Evolutionary conservation across 257 asterid genomes (phyloP), one percentile per base, ranked within the genome.

Genomic region (Paraleonurus japonicus): DNA sequence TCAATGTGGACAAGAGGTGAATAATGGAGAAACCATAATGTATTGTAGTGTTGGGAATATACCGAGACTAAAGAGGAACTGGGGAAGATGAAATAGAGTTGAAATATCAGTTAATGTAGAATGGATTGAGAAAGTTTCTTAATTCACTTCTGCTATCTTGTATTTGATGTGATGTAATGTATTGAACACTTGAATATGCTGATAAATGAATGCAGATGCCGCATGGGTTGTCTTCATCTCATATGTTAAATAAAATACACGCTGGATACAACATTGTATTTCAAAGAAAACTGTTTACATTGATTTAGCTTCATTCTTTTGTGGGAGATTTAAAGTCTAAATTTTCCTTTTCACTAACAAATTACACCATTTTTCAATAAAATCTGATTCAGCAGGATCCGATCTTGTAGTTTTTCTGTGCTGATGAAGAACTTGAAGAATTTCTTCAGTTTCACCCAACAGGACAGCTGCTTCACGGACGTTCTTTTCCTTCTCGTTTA

Each of bases 401-500:
- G 59, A 12, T 15, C 69, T 3, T 45, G 76, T 7, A 45, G 60
- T 1, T 43, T 23, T 45, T 7, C 74, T 17, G 45, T 76, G 81
- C 65, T 28, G 79, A 50, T 69, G 79, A 76, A 82, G 78, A 16
- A 76, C 65, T 67, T 50, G 69, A 55, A 79, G 68, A 50, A 84
- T 76, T 41, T 79, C 85, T 48, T 79, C 84, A 7, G 83, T 71
- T 76, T 81, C 80, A 4, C 86, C 88, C 27, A 81, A 39, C 23
- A 74, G 70, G 27, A 63, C 43, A 64, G 82, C 84, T 37, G 86
- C 86, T 41, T 67, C 62, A 7, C 73, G 77, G 39, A 84, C 84
- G 19, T 74, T 39, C 19, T 70, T 64, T 50, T 67, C 83, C 71
- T 74, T 71, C 12, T 61, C 73, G 15, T 72, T 70, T 13, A 84